Percentiles rank a stretch among this genome's conserved stretches.
Evolutionary conservation across 75 land plant species (phyloP).

Genomic region (Adiantum capillusveneris): DNA sequence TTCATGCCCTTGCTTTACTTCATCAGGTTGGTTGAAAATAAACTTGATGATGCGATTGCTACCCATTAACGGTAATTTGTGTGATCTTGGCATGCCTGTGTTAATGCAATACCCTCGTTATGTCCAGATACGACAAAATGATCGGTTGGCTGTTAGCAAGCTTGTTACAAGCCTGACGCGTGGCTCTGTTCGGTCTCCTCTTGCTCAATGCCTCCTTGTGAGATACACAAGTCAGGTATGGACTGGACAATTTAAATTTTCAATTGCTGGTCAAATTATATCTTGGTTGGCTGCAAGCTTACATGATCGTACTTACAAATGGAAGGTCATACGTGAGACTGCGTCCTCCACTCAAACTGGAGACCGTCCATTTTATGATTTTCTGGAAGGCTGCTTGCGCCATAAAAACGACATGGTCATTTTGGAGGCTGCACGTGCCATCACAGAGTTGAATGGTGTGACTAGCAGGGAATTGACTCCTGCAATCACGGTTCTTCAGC

Average conservation of each 20-base stretch:
- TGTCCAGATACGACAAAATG: constrained; percentile 90
- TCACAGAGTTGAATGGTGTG: constrained; percentile 84
- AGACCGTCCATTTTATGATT: constrained; percentile 92
- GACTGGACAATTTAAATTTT: background rate
- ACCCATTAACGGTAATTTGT: no score
- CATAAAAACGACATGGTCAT: constrained; percentile 96
- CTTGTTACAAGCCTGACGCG: constrained; percentile 82
- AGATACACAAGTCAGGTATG: constrained; percentile 92
- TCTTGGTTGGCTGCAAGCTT: background rate
- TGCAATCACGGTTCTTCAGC: constrained; percentile 88
- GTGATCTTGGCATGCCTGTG: no score
- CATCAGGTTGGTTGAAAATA: constrained; percentile 53
- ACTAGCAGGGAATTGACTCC: constrained; percentile 85
- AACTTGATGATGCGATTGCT: background rate
- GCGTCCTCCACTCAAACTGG: constrained; percentile 62
- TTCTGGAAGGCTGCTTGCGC: constrained; percentile 78
- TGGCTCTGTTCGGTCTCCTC: constrained; percentile 86
- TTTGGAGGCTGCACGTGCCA: constrained; percentile 92
- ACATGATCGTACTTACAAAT: background rate
- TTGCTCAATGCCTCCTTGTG: constrained; percentile 92
- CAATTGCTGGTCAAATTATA: background rate
- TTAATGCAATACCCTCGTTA: no score
- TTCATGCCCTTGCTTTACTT: constrained; percentile 85
- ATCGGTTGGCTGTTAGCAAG: constrained; percentile 90
- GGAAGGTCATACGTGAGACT: constrained; percentile 82